Percentiles rank a stretch among this genome's conserved stretches.
phyloP scores from a whole-genome alignment of 768 basidiomycete genomes.

The Hysterangium stoloniferum region DNA sequence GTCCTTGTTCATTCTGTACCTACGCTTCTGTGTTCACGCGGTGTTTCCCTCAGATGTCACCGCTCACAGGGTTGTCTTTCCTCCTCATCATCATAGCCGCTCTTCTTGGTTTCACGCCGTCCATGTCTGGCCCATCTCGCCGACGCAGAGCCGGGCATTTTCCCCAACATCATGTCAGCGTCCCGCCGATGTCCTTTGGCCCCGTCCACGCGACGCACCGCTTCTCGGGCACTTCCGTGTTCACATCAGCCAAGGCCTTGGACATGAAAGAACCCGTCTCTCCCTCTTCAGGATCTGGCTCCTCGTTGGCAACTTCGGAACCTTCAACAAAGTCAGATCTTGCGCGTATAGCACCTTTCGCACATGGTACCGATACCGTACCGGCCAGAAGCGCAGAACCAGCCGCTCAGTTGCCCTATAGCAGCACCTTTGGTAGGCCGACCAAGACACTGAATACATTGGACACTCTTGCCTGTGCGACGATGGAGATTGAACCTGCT shows the following conservation, averaged over 20 bases:
- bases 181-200: slow-evolving; percentile 2
- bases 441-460: too few relatives aligned
- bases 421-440: too few relatives aligned
- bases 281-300: background rate
- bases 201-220: background rate
- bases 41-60: slow-evolving; percentile 1
- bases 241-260: background rate
- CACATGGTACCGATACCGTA: too few relatives aligned
- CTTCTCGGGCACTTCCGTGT: background rate
- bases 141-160: background rate
- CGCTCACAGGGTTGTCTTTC: slow-evolving; percentile 4
- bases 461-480: too few relatives aligned
- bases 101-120: slow-evolving; percentile 9
- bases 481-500: too few relatives aligned
- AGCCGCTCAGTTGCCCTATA: too few relatives aligned
- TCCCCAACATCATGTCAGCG: background rate
- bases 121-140: background rate
- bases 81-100: slow-evolving; percentile 2
- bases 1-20: background rate
- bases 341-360: too few relatives aligned
- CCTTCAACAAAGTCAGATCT: too few relatives aligned
- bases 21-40: background rate
- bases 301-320: too few relatives aligned
- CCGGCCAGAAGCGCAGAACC: too few relatives aligned
- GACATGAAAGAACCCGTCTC: too few relatives aligned